Conservation (phyloP, 306 rosid genomes). For the Ormosia semicastrata region DNA sequence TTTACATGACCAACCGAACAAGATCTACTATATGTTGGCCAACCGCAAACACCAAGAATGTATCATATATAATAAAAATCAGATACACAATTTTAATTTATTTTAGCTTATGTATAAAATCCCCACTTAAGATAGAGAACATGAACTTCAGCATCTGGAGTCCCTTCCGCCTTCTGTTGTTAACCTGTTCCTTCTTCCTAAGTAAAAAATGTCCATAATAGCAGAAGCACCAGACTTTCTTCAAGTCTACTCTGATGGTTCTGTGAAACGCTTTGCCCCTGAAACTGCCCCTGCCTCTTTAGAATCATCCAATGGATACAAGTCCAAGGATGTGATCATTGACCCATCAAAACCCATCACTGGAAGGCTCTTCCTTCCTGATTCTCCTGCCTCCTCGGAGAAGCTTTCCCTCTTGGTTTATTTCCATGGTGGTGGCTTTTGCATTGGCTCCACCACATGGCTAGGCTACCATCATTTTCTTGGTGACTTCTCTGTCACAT, state of each 20-base stretch:
- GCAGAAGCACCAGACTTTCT: constrained; percentile 66
- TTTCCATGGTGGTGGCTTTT: constrained; percentile 92
- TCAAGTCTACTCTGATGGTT: constrained; percentile 65
- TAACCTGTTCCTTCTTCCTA: not conserved
- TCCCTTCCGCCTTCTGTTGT: not conserved
- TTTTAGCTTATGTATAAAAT: not conserved
- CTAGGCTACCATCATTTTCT: constrained; percentile 75
- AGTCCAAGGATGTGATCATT: constrained; percentile 62
- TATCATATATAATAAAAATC: not conserved
- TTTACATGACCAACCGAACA: constrained; percentile 54
- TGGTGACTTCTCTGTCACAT: constrained; percentile 49
- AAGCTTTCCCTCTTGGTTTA: constrained; percentile 66
- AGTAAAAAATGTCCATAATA: constrained; percentile 51
- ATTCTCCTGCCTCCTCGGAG: not conserved
- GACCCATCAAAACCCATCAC: constrained; percentile 56
- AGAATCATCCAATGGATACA: constrained; percentile 39
- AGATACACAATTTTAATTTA: not conserved
- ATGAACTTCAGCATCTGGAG: not conserved
- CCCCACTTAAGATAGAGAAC: not conserved
- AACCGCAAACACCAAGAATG: not conserved
- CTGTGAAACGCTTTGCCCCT: constrained; percentile 65
- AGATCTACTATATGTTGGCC: not conserved
- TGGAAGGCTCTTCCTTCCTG: constrained; percentile 69
- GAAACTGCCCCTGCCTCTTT: constrained; percentile 37
- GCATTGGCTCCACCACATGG: constrained; percentile 89